Evolutionary conservation across 1,139 yeast genomes (phyloP).

Genomic region (Candida tropicalis): DNA sequence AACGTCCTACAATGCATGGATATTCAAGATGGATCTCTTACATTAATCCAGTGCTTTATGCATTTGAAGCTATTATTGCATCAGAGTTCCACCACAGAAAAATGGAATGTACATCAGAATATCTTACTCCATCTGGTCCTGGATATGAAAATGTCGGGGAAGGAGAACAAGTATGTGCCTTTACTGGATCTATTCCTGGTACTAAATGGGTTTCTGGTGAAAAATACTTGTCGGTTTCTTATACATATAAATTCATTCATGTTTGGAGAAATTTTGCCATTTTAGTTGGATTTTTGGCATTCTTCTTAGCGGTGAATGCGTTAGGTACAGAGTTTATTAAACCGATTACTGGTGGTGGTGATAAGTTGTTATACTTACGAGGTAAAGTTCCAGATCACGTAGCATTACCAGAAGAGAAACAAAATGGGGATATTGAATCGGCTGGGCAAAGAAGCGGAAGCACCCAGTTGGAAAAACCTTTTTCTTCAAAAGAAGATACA

Average conservation of each 20-base stretch:
- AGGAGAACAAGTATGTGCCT: slow-evolving; percentile 52
- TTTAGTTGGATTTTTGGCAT: slow-evolving; percentile 54
- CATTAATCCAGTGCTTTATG: slow-evolving; percentile 57
- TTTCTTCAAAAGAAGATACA: slow-evolving; percentile 39
- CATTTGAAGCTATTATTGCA: slow-evolving; percentile 56
- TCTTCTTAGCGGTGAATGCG: slow-evolving; percentile 48
- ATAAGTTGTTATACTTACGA: slow-evolving; percentile 56
- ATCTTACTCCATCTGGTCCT: slow-evolving; percentile 54
- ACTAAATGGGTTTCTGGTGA: slow-evolving; percentile 50
- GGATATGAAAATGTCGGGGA: slow-evolving; percentile 43
- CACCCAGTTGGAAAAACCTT: not conserved
- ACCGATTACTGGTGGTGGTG: slow-evolving; percentile 60
- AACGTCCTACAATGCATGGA: slow-evolving; percentile 60
- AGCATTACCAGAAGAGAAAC: slow-evolving; percentile 23
- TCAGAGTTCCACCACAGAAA: slow-evolving; percentile 58
- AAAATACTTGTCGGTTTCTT: slow-evolving; percentile 44
- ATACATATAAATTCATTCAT: slow-evolving; percentile 44
- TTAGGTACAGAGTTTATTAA: slow-evolving; percentile 53
- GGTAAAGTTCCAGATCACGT: slow-evolving; percentile 49
- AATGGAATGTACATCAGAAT: slow-evolving; percentile 48
- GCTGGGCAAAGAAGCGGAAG: too few relatives aligned
- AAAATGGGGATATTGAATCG: slow-evolving; percentile 15
- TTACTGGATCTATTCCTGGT: slow-evolving; percentile 52
- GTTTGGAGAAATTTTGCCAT: slow-evolving; percentile 73
- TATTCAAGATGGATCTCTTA: slow-evolving; percentile 69